Evolutionary conservation across 2,329 filamentous ascomycete species (phyloP).

Genomic region (Pseudogymnoascus destructans): DNA sequence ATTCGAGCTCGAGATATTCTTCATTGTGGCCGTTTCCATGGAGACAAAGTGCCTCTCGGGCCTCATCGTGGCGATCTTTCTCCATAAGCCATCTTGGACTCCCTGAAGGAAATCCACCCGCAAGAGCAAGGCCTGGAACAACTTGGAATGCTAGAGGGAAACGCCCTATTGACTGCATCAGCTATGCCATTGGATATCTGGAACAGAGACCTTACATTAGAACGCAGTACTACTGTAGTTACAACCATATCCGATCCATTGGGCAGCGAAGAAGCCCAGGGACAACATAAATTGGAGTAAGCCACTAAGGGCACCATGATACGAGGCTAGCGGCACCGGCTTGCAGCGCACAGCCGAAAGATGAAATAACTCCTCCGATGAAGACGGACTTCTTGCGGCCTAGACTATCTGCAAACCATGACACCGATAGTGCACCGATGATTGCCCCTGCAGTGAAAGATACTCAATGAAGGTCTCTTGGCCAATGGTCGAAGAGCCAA

Average conservation of each 20-base stretch:
- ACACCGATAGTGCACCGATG: conserved; percentile 20
- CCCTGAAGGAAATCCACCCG: conserved; percentile 42
- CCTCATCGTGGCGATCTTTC: conserved; percentile 37
- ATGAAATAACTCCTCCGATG: conserved; percentile 20
- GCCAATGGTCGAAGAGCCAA: conserved; percentile 25
- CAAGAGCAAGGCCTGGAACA: conserved; percentile 37
- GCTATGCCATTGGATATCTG: conserved; percentile 20
- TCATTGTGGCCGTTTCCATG: conserved; percentile 34
- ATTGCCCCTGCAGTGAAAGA: conserved; percentile 31
- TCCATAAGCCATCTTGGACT: conserved; percentile 41
- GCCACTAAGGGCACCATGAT: conserved; percentile 18
- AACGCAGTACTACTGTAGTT: background rate
- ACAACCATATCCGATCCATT: conserved; percentile 21
- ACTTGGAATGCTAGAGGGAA: conserved; percentile 44
- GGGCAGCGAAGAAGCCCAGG: conserved; percentile 21
- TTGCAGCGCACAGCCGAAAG: conserved; percentile 24
- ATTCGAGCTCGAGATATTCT: conserved; percentile 40
- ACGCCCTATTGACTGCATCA: conserved; percentile 35
- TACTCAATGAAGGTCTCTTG: conserved; percentile 21
- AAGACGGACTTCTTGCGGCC: conserved; percentile 25
- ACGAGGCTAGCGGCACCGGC: conserved; percentile 18
- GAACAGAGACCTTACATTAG: background rate
- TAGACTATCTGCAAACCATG: conserved; percentile 25
- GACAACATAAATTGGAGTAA: conserved; percentile 21
- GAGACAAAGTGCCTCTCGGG: conserved; percentile 34